These are phyloP conservation scores for Colletotrichum tofieldiae DNA, from an alignment of 2,329 filamentous ascomycete species.

Conservation along the genomic window DNA sequence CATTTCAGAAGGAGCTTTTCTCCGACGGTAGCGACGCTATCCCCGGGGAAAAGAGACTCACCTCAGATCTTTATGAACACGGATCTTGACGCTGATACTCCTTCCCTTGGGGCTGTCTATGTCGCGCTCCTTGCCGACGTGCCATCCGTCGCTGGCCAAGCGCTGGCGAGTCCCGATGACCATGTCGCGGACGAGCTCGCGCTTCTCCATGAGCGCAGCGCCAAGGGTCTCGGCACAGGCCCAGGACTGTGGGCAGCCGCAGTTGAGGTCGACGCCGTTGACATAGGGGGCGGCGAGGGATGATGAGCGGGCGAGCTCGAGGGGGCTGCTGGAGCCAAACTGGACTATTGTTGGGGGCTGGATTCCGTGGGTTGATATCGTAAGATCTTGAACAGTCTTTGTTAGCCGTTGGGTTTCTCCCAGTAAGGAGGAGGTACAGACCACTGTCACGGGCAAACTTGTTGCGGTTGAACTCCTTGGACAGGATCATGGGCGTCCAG, in stretches of 20 bases:
- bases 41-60: slow-evolving; percentile 45
- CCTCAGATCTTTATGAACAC: slow-evolving; percentile 76
- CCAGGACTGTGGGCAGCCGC: slow-evolving; percentile 82
- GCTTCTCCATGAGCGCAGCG: slow-evolving; percentile 77
- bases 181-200: slow-evolving; percentile 77
- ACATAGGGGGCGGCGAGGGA: slow-evolving; percentile 74
- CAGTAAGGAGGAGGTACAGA: slow-evolving; percentile 52
- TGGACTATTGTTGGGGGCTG: slow-evolving; percentile 77
- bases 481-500: slow-evolving; percentile 82
- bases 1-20: neutral
- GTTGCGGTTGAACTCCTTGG: slow-evolving; percentile 78
- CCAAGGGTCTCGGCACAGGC: slow-evolving; percentile 78
- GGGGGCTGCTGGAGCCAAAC: slow-evolving; percentile 75
- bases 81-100: slow-evolving; percentile 80
- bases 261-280: slow-evolving; percentile 79
- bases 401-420: neutral
- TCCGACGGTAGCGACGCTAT: neutral
- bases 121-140: slow-evolving; percentile 61
- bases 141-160: slow-evolving; percentile 69
- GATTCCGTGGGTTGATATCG: slow-evolving; percentile 66
- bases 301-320: slow-evolving; percentile 75
- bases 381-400: slow-evolving; percentile 66
- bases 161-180: slow-evolving; percentile 69
- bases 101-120: slow-evolving; percentile 62
- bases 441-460: slow-evolving; percentile 73